Evolutionary conservation across 2,329 filamentous ascomycete genomes (phyloP), one percentile per base, ranked within the genome.

Genomic region (Talaromyces verruculosus): DNA sequence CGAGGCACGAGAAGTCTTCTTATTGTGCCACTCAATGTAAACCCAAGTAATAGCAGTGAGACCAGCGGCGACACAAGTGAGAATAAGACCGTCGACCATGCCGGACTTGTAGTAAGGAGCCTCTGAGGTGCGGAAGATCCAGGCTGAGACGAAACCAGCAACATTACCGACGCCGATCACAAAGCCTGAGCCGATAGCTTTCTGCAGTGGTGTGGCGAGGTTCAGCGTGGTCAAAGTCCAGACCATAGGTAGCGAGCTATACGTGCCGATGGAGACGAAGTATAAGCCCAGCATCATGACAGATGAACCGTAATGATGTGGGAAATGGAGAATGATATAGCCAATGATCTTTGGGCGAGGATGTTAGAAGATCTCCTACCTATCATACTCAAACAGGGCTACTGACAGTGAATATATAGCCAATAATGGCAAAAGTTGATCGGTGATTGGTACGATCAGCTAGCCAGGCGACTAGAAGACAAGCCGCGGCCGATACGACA

Each of bases 1-100:
- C 5, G 60, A 35, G 19, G 13, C 43, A 25, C 5, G n/a, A 2
- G 60, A 35, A 19, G 43, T 35, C 3, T 35, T 47, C 19, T 11
- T 49, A 37, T 62, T 62, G 45, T 62, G 60, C 60, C 60, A 62
- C 39, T 28, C 30, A 17, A 62, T 62, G 45, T 62, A 62, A 3
- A 25, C 45, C 60, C 60, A 62, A 17, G 60, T 39, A 25, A 51
- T 5, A 2, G 60, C 60, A 39, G 60, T 39, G 17, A 62, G 30
- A 6, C 60, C 60, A 25, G 19, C 43, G 25, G 60, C 60, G 15
- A 28, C 13, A 30, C 43, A 62, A 13, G 60, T 62, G 13, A 62
- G 60, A 10, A 62, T 62, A 10, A 62, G 19, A n/a, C 43, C 60
- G 33, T 62, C 43, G 5, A 62, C 30, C 60, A 62, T 62, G 10